These are phyloP conservation scores for Kwoniella botswanensis DNA, from an alignment of 768 basidiomycete species.

Conservation along the genomic window DNA sequence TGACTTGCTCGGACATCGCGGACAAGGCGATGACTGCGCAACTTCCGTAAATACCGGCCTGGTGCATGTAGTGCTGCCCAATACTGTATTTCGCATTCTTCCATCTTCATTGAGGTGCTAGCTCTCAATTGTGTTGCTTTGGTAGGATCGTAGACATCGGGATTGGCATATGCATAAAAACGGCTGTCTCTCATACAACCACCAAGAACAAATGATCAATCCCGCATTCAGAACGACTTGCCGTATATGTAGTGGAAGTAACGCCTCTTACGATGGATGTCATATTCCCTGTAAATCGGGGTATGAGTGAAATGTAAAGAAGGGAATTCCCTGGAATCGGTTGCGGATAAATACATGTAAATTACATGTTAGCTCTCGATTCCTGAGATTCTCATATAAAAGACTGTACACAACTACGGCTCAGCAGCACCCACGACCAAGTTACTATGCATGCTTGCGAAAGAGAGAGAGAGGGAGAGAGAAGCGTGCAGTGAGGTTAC, in stretches of 20 bases:
- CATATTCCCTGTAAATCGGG: background rate
- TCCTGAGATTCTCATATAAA: background rate
- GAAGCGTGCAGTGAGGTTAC: too few relatives aligned
- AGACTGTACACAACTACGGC: background rate
- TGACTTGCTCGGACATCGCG: too few relatives aligned
- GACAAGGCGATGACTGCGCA: too few relatives aligned
- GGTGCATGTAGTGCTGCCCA: too few relatives aligned
- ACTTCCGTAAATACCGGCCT: too few relatives aligned
- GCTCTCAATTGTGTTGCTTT: too few relatives aligned
- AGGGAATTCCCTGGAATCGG: slow-evolving; percentile 3
- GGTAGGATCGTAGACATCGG: background rate
- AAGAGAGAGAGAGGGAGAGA: too few relatives aligned
- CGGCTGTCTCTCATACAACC: background rate
- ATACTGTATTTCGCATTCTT: background rate
- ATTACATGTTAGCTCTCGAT: background rate
- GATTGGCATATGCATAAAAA: background rate
- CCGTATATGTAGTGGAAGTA: background rate
- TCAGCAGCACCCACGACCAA: too few relatives aligned
- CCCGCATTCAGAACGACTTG: background rate
- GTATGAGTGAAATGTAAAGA: background rate
- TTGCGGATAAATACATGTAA: background rate
- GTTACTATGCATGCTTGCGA: too few relatives aligned
- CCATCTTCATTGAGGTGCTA: background rate
- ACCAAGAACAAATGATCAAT: too few relatives aligned
- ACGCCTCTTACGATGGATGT: slow-evolving; percentile 3